Conservation (phyloP, 2,329 filamentous ascomycete species). For the Colletotrichum sp. region DNA sequence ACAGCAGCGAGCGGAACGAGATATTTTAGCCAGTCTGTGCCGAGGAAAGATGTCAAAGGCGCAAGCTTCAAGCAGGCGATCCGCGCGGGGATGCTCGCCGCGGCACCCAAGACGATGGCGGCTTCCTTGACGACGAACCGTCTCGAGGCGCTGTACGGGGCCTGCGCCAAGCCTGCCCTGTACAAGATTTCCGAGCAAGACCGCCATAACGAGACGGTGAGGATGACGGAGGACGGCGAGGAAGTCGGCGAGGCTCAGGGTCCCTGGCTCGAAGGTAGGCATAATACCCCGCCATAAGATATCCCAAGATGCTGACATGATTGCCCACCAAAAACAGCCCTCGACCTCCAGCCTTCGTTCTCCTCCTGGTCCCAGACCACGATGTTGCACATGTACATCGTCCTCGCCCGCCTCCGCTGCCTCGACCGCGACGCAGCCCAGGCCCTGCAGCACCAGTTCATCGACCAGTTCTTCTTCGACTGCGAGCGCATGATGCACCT, state of each 20-base stretch:
- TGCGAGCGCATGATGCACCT: constrained; percentile 84
- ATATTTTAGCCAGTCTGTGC: constrained; percentile 39
- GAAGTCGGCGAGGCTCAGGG: constrained; percentile 78
- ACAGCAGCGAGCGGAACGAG: constrained; percentile 27
- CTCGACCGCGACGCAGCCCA: constrained; percentile 72
- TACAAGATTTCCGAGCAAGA: constrained; percentile 76
- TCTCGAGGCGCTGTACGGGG: constrained; percentile 73
- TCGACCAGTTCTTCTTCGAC: constrained; percentile 94
- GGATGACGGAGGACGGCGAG: constrained; percentile 77
- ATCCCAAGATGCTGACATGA: neutral
- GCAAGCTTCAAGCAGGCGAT: constrained; percentile 12
- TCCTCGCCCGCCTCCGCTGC: constrained; percentile 82
- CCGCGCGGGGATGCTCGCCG: constrained; percentile 9
- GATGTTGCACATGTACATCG: constrained; percentile 93
- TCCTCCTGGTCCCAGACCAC: constrained; percentile 96
- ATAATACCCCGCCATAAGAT: constrained; percentile 4
- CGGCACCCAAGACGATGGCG: constrained; percentile 18
- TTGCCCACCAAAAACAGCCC: constrained; percentile 55
- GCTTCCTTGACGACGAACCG: constrained; percentile 12
- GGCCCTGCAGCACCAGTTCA: constrained; percentile 86
- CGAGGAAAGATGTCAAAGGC: constrained; percentile 21
- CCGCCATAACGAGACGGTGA: constrained; percentile 69
- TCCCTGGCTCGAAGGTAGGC: constrained; percentile 82
- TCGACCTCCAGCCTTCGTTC: constrained; percentile 85
- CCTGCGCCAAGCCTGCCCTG: constrained; percentile 73